Evolutionary conservation across 2,329 filamentous ascomycete genomes (phyloP), one percentile per base, ranked within the genome.

Genomic region (Ophiostoma pallidulum): DNA sequence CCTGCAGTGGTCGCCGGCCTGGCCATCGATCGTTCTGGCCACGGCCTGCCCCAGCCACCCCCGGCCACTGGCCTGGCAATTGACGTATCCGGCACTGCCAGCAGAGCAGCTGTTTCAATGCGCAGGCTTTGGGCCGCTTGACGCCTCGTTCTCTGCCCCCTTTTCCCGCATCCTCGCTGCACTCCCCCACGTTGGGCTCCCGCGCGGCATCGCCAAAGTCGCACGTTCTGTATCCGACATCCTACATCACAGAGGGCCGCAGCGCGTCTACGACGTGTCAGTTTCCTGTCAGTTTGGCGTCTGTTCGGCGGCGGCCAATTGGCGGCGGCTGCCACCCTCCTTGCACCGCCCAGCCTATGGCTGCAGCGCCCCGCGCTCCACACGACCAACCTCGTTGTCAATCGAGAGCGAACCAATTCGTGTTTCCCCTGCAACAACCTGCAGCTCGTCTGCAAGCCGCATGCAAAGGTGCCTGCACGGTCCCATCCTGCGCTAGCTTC

Each of bases 401-500:
- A 58, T 58, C 58, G 59, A 60, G 58, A 62, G 59, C 61, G 60
- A 55, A 55, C 51, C 53, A 46, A 49, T 53, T 53, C 41, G 39
- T 24, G 43, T 37, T n/a, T 18, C 13, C 39, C 42, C 38, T 46
- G 47, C 44, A 52, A 55, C 51, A 41, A 37, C 45, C 42, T 45
- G 42, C 47, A 52, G 50, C 49, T 18, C 6, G 10, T 16, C 42
- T 35, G 29, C 35, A 26, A 19, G 20, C 33, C 39, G 42, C 28
- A 44, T 43, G 39, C 31, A 35, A 16, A 35, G 31, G n/a, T 41
- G 35, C 33, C 38, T 43, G 46, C 50, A 49, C 33, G 40, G 22
- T 22, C 12, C 24, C 32, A 31, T 36, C 24, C 46, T 22, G 20
- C 26, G 26, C 45, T 38, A 24, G n/a, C 18, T 40, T 20, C 38